These are phyloP conservation scores for Neurospora sp. DNA, from an alignment of 2,329 filamentous ascomycete species.

Conservation along the genomic window DNA sequence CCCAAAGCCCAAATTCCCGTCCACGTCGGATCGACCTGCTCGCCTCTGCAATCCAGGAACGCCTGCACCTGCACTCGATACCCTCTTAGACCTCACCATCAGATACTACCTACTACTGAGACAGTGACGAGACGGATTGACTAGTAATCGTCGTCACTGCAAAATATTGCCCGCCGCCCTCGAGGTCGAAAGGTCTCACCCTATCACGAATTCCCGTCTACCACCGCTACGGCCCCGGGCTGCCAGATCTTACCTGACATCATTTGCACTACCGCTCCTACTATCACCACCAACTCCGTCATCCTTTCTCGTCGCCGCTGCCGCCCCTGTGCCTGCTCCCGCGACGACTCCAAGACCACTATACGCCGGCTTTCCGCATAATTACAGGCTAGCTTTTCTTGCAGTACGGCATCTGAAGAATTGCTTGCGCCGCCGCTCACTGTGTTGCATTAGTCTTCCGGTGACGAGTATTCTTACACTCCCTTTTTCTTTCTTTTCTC, in stretches of 20 bases:
- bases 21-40: background rate
- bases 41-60: background rate
- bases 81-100: background rate
- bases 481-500: conserved; percentile 3
- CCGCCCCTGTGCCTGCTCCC: background rate
- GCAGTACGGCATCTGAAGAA: background rate
- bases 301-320: background rate
- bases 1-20: background rate
- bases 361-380: background rate
- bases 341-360: background rate
- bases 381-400: background rate
- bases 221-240: background rate
- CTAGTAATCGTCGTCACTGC: background rate
- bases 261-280: background rate
- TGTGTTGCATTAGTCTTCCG: background rate
- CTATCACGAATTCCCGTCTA: background rate
- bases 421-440: background rate
- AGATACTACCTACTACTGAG: background rate
- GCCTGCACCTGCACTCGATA: background rate
- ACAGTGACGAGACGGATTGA: background rate
- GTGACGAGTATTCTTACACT: background rate
- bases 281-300: background rate
- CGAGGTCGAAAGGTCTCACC: background rate
- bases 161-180: background rate
- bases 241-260: background rate